Evolutionary conservation across 768 basidiomycete genomes (phyloP).

Genomic region (Asterophora lycoperdoides): DNA sequence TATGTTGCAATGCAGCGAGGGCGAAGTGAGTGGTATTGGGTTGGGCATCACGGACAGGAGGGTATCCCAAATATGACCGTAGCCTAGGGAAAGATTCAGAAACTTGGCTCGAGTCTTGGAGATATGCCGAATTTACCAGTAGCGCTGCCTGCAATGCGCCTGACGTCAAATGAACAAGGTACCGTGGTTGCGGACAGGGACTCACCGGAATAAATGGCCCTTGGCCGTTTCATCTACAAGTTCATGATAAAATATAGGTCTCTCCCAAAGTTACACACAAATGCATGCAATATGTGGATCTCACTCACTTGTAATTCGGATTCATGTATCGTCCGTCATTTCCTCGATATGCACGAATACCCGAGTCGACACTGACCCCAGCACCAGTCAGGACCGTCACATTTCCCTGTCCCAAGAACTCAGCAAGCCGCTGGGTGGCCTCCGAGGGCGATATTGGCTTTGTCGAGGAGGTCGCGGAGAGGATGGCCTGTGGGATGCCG

Average conservation of each 20-base stretch:
- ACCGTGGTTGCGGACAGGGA: neutral
- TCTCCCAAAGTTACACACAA: constrained; percentile 19
- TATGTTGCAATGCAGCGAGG: constrained; percentile 75
- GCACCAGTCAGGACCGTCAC: constrained; percentile 81
- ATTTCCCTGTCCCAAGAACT: constrained; percentile 69
- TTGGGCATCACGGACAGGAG: constrained; percentile 72
- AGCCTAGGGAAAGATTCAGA: constrained; percentile 36
- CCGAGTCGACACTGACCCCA: constrained; percentile 92
- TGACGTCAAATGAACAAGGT: neutral
- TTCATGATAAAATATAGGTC: constrained; percentile 80
- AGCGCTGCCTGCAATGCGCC: constrained; percentile 60
- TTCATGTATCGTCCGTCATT: constrained; percentile 84
- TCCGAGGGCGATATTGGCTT: constrained; percentile 40
- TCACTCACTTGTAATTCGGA: constrained; percentile 76
- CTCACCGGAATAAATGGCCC: constrained; percentile 39
- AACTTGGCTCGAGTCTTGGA: constrained; percentile 15
- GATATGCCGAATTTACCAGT: constrained; percentile 48
- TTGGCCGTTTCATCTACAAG: constrained; percentile 66
- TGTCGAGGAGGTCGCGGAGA: constrained; percentile 37
- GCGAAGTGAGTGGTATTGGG: constrained; percentile 91
- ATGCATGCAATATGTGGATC: neutral
- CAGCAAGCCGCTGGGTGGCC: constrained; percentile 56
- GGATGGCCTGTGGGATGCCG: constrained; percentile 59
- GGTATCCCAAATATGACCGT: constrained; percentile 81
- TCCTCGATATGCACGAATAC: constrained; percentile 92